Base-by-base conservation (phyloP, 2,329 filamentous ascomycete genomes). In the Fusarium sp. region DNA sequence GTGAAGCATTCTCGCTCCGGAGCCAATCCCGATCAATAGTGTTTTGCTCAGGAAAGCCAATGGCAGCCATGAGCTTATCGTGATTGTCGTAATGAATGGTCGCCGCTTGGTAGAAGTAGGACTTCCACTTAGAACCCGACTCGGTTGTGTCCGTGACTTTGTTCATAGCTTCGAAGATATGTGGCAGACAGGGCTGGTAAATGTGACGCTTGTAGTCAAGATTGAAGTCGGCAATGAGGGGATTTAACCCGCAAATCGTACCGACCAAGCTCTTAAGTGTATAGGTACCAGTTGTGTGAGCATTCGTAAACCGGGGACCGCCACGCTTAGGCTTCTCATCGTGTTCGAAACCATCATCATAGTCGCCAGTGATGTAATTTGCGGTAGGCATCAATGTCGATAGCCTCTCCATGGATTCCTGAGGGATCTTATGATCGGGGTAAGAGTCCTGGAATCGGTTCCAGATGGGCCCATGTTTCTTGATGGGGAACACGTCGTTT, bases 181-280 rank as follows among this genome's bases (percentile, higher is more conserved):
- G 84, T 1, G 85, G 81, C 63, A 86, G 68, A 50, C 84, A 86
- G 1, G 84, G 84, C 62, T 85, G 82, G 67, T 85, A 85, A 35
- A 85, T 79, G 65, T 84, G 80, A 40, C 83, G 77, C 7, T 79
- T 61, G 50, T 80, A 82, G 62, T 86, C 84, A 20, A 78, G 75
- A 45, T 85, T 85, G 68, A 82, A 83, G 60, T 85, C 83, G 18
- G 80, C 80, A 10, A 84, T 78, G 35, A 86, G 71, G 1, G 84
- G 84, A 1, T 76, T 79, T 29, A 84, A 69, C 14, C 84, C 84
- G 59, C 84, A 86, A 7, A 85, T 70, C 5, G 81, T 84, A 6
- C 82, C 84, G 0, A 80, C 79, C 2, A 85, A 54, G 65, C 82
- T 84, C 70, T 86, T 86, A 22, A 84, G 74, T 0, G 84, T 85